Evolutionary conservation across 441 rosid genomes (phyloP).

Genomic region (Pelargonium cotyledonis): DNA sequence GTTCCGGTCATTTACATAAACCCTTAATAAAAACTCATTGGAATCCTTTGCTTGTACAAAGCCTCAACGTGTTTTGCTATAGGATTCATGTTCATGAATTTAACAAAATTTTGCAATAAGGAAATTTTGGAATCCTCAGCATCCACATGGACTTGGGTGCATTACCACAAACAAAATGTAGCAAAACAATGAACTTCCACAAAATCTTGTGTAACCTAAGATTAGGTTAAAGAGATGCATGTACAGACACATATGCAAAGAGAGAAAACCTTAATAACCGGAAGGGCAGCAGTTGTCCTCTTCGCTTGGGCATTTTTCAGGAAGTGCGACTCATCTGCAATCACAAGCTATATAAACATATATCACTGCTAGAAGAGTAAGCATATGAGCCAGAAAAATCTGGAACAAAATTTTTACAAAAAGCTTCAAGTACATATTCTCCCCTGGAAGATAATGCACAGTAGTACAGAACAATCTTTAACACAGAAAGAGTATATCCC

Average conservation of each 20-base stretch:
- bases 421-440: neutral
- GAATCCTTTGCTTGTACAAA: too few species aligned
- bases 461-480: neutral
- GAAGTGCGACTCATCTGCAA: slow-evolving; percentile 97
- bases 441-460: neutral
- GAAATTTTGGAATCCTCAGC: slow-evolving; percentile 14
- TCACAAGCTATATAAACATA: slow-evolving; percentile 62
- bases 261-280: slow-evolving; percentile 69
- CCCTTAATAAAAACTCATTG: too few species aligned
- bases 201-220: too few species aligned
- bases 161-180: neutral
- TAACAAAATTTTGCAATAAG: neutral
- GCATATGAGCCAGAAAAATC: slow-evolving; percentile 9
- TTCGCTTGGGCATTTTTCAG: slow-evolving; percentile 96
- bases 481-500: neutral
- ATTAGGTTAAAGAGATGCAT: too few species aligned
- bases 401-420: neutral
- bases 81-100: too few species aligned
- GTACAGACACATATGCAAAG: slow-evolving; percentile 9
- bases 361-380: slow-evolving; percentile 22
- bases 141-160: neutral
- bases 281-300: slow-evolving; percentile 79
- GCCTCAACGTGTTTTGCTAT: too few species aligned
- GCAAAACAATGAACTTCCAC: too few species aligned
- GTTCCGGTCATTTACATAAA: too few species aligned